These are phyloP conservation scores for Diaporthe sp. DNA, from an alignment of 2,329 filamentous ascomycete genomes.

Conservation along the genomic window DNA sequence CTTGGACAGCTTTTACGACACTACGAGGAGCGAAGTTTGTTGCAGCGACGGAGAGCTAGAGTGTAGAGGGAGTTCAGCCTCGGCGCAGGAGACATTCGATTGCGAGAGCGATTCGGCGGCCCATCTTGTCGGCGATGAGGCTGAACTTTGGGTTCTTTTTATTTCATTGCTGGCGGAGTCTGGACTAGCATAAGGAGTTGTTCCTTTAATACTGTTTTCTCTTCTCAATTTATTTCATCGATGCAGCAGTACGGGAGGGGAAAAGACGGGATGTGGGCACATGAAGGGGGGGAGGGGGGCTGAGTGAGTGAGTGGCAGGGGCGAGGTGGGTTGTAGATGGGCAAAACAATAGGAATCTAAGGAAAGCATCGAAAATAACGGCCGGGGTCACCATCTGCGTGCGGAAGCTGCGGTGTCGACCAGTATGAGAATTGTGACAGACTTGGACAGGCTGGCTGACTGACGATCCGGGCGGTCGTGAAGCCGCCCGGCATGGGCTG, in stretches of 20 bases:
- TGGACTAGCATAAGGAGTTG: slow-evolving; percentile 40
- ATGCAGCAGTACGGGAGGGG: slow-evolving; percentile 22
- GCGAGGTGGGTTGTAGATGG: slow-evolving; percentile 30
- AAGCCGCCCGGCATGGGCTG: background rate
- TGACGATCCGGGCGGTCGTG: background rate
- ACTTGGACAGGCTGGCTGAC: background rate
- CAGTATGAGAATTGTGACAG: background rate
- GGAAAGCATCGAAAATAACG: slow-evolving; percentile 36
- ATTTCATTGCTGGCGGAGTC: slow-evolving; percentile 38
- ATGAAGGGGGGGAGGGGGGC: background rate
- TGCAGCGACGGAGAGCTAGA: slow-evolving; percentile 18
- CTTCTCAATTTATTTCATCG: slow-evolving; percentile 27
- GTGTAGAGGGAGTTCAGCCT: slow-evolving; percentile 1
- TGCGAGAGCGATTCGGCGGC: slow-evolving; percentile 18
- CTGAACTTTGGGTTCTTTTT: slow-evolving; percentile 24
- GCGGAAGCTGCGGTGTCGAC: background rate
- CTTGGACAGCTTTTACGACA: slow-evolving; percentile 1
- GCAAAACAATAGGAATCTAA: slow-evolving; percentile 37
- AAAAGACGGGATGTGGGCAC: slow-evolving; percentile 7
- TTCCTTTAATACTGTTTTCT: slow-evolving; percentile 36
- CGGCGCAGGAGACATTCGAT: slow-evolving; percentile 16
- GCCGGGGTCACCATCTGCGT: background rate
- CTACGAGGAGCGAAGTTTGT: slow-evolving; percentile 14
- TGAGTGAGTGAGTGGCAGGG: background rate
- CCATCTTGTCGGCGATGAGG: slow-evolving; percentile 19